Base-by-base conservation (phyloP, 768 basidiomycete genomes). In the Paxillus rubicundulus region DNA sequence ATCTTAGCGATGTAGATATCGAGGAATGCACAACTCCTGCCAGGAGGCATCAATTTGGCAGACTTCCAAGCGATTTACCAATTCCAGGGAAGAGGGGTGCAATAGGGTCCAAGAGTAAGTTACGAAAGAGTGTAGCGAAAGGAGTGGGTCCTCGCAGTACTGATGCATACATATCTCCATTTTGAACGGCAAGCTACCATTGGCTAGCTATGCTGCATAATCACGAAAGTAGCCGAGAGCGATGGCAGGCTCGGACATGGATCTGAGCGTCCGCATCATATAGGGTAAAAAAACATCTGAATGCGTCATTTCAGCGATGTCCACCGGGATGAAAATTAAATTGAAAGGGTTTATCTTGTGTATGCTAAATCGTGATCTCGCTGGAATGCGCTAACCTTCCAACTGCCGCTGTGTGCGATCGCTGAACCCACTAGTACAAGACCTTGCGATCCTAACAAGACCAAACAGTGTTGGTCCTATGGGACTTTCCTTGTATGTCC, bases 41-140 rank as follows among this genome's bases (percentile, higher is more conserved):
- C 33, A 50, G 21, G 41, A 18, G 42, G 16, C 16, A 40, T 39
- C 36, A 40, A 16, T 32, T 55, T 46, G 55, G 46, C 44, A 61
- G 50, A 30, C 5, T 6, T 39, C 14, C 38, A 13, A 16, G 36
- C 33, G 24, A 37, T 17, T 43, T 49, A 9, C 17, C 39, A 27
- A 43, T 42, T 20, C 33, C 21, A 28, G 27, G 38, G 21, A 28
- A 9, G 32, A 13, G 37, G 28, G n/a, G 47, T 50, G 34, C 46
- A 49, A 58, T 51, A 59, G 59, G 62, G 62, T 55, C 50, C 24
- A 34, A 47, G 14, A 50, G 37, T 32, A 44, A 28, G 46, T 18
- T 18, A 36, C 42, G 44, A 46, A 49, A 51, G 28, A 37, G 42
- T 21, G 16, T 9, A 44, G 44, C 34, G 47, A 48, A 50, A 38